Conservation (phyloP, 1,139 yeast species). For the Geotrichum candidum region DNA sequence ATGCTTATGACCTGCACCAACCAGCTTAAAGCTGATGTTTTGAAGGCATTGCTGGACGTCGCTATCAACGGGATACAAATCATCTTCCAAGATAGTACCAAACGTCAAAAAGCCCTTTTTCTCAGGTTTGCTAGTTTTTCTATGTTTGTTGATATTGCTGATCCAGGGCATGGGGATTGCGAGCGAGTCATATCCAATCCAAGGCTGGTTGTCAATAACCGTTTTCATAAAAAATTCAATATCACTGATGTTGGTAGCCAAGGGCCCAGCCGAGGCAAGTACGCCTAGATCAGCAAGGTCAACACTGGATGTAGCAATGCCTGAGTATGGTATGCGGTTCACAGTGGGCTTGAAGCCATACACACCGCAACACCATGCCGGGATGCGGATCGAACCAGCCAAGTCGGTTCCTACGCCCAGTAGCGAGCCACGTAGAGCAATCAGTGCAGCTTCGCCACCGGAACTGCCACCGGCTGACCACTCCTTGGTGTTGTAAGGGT, state of each 20-base stretch:
- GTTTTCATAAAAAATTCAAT: conserved; percentile 51
- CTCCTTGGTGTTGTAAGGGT: conserved; percentile 42
- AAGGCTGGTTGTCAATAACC: conserved; percentile 49
- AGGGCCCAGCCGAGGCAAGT: conserved; percentile 47
- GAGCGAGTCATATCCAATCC: conserved; percentile 47
- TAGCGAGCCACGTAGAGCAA: conserved; percentile 45
- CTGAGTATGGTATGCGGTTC: conserved; percentile 41
- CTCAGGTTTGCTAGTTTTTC: not conserved
- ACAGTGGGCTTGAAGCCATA: conserved; percentile 51
- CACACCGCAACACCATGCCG: conserved; percentile 50
- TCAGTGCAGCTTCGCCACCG: conserved; percentile 57
- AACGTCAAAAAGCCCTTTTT: conserved; percentile 1
- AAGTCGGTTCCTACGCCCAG: conserved; percentile 60
- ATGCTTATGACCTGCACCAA: conserved; percentile 9
- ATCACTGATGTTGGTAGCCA: conserved; percentile 49
- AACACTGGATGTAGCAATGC: conserved; percentile 20
- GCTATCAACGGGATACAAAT: conserved; percentile 1
- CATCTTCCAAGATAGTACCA: conserved; percentile 13
- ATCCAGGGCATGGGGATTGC: conserved; percentile 47
- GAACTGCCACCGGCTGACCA: conserved; percentile 51
- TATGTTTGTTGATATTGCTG: conserved; percentile 1
- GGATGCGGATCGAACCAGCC: conserved; percentile 58
- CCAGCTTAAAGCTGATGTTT: conserved; percentile 3
- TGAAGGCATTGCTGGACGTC: conserved; percentile 11
- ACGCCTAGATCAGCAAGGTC: conserved; percentile 25